Percentiles rank a stretch among this genome's conserved stretches.
Evolutionary conservation across 2,329 filamentous ascomycete species (phyloP).

Genomic region (Cladophialophora psammophila): DNA sequence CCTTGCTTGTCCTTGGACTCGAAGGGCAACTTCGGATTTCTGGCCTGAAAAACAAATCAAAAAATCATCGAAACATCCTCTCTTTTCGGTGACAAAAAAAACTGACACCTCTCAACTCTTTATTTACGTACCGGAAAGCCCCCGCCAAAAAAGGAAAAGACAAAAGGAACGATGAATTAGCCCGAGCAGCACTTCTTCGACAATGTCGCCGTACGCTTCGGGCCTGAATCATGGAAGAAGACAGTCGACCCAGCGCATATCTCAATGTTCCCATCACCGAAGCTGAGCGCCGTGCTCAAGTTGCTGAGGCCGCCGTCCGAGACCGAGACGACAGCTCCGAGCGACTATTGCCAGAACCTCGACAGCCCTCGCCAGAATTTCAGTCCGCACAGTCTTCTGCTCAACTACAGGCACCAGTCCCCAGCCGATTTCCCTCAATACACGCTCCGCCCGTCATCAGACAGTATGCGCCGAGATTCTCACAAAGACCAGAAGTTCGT

Average conservation of each 20-base stretch:
- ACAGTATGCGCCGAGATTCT: constrained; percentile 16
- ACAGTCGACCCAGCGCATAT: constrained; percentile 28
- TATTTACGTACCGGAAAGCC: background rate
- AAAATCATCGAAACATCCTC: background rate
- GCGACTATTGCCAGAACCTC: constrained; percentile 29
- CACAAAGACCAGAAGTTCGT: constrained; percentile 22
- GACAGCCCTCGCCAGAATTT: constrained; percentile 17
- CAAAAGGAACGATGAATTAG: constrained; percentile 23
- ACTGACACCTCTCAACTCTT: background rate
- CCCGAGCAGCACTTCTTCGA: constrained; percentile 2
- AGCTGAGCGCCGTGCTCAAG: constrained; percentile 32
- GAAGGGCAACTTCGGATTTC: constrained; percentile 6
- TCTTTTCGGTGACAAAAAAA: constrained; percentile 1
- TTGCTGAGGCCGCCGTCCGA: constrained; percentile 12
- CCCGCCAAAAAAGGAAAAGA: background rate
- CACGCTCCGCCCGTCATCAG: constrained; percentile 17
- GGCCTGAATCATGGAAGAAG: constrained; percentile 32
- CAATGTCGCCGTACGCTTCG: constrained; percentile 28
- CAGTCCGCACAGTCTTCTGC: constrained; percentile 10
- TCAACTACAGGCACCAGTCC: constrained; percentile 16
- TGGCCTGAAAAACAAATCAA: background rate
- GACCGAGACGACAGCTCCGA: constrained; percentile 30
- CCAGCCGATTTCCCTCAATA: constrained; percentile 35
- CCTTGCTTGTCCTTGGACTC: constrained; percentile 1
- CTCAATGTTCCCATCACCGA: constrained; percentile 38